Conservation (phyloP, 495 filamentous ascomycete genomes). For the Copromyces sp. region DNA sequence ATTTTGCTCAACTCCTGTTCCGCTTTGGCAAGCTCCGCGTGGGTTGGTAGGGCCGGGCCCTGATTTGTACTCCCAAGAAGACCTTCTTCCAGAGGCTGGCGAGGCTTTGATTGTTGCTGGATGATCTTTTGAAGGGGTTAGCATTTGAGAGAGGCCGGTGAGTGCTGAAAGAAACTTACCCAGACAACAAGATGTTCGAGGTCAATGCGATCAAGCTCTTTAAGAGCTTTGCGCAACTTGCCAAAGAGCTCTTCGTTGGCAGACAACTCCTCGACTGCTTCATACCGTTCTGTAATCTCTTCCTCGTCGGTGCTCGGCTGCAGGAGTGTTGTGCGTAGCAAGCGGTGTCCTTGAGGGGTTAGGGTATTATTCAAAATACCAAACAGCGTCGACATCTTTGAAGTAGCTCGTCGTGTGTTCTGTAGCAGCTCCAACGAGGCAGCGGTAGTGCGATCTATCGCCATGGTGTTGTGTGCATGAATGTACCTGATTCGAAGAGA, state of each 20-base stretch:
- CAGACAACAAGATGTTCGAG: slow-evolving; percentile 14
- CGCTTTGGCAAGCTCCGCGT: slow-evolving; percentile 12
- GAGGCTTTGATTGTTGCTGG: neutral
- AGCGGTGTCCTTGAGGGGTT: slow-evolving; percentile 77
- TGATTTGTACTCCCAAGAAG: slow-evolving; percentile 5
- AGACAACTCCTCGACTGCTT: slow-evolving; percentile 76
- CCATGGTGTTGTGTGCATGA: slow-evolving; percentile 88
- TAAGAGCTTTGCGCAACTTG: slow-evolving; percentile 53
- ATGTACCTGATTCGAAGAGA: slow-evolving; percentile 79
- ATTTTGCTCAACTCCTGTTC: slow-evolving; percentile 19
- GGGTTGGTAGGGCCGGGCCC: slow-evolving; percentile 40
- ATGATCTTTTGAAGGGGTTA: slow-evolving; percentile 1
- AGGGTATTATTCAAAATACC: slow-evolving; percentile 74
- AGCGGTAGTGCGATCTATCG: slow-evolving; percentile 82
- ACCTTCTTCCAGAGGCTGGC: slow-evolving; percentile 8
- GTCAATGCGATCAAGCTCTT: slow-evolving; percentile 11
- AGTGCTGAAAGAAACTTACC: neutral
- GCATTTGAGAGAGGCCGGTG: neutral
- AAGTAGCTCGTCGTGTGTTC: slow-evolving; percentile 55
- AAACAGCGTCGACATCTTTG: slow-evolving; percentile 68
- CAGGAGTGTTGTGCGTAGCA: slow-evolving; percentile 72
- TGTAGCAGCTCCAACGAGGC: slow-evolving; percentile 81
- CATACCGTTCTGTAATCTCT: slow-evolving; percentile 54
- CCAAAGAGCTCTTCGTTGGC: slow-evolving; percentile 82
- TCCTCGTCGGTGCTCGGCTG: slow-evolving; percentile 74